These are phyloP conservation scores for Fraxinus nigra DNA, from an alignment of 305 asterid species.

Conservation along the genomic window DNA sequence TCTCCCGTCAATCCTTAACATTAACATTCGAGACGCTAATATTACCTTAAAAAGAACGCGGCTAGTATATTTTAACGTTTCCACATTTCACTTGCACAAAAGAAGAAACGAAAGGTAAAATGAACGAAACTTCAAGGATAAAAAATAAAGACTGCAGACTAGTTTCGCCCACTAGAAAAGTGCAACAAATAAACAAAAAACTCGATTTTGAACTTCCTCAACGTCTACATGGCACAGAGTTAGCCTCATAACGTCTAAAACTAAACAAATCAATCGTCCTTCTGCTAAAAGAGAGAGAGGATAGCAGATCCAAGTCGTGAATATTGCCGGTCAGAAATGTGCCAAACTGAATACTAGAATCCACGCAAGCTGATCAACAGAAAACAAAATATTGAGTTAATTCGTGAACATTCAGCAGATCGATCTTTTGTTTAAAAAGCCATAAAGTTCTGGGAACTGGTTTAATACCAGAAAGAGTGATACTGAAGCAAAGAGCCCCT, in stretches of 20 bases:
- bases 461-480: slow-evolving; percentile 76
- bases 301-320: slow-evolving; percentile 17
- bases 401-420: neutral
- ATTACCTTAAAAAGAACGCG: too few species aligned
- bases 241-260: slow-evolving; percentile 18
- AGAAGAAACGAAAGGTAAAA: neutral
- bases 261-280: slow-evolving; percentile 17
- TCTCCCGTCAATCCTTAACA: too few species aligned
- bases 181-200: slow-evolving; percentile 17
- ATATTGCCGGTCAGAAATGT: slow-evolving; percentile 54
- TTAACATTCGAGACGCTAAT: too few species aligned
- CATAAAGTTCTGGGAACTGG: neutral
- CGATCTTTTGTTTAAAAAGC: neutral
- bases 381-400: slow-evolving; percentile 6
- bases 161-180: slow-evolving; percentile 31
- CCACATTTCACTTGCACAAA: neutral
- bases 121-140: neutral
- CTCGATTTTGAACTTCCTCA: slow-evolving; percentile 21
- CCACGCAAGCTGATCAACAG: slow-evolving; percentile 73
- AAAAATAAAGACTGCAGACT: slow-evolving; percentile 15
- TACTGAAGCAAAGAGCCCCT: slow-evolving; percentile 88
- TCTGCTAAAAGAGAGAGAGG: slow-evolving; percentile 7
- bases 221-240: slow-evolving; percentile 19
- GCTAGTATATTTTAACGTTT: neutral
- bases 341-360: slow-evolving; percentile 89